Evolutionary conservation across 23 red algal genomes (phyloP).

Genomic region (Gracilaria domingensis): DNA sequence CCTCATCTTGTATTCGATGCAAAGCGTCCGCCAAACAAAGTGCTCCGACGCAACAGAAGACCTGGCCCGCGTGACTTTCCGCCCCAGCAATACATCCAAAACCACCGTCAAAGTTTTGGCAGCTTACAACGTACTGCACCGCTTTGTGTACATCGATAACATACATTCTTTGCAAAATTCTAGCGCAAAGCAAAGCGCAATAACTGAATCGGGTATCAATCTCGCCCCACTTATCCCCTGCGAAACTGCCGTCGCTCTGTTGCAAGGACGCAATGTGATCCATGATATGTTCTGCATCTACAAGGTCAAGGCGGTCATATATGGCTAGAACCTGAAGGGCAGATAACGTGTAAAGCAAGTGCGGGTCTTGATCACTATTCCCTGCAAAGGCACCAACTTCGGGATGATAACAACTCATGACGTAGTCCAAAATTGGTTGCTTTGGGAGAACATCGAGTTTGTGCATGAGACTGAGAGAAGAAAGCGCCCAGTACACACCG

Average conservation of each 20-base stretch:
- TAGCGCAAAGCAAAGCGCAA: slow-evolving; percentile 69
- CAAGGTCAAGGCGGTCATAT: slow-evolving; percentile 54
- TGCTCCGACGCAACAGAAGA: slow-evolving; percentile 95
- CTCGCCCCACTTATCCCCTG: slow-evolving; percentile 91
- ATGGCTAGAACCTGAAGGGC: slow-evolving; percentile 89
- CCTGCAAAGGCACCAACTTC: slow-evolving; percentile 82
- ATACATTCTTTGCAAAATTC: slow-evolving; percentile 59
- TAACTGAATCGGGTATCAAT: slow-evolving; percentile 97
- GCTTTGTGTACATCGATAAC: slow-evolving; percentile 58
- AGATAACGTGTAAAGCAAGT: slow-evolving; percentile 92
- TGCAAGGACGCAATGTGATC: slow-evolving; percentile 76
- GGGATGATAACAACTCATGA: slow-evolving; percentile 65
- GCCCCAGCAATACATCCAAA: slow-evolving; percentile 95
- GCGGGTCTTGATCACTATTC: slow-evolving; percentile 87
- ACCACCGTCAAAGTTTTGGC: slow-evolving; percentile 96
- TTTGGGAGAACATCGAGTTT: slow-evolving; percentile 60
- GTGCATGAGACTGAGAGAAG: slow-evolving; percentile 73
- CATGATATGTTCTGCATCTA: slow-evolving; percentile 61
- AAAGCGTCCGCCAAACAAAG: slow-evolving; percentile 74
- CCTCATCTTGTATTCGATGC: slow-evolving; percentile 39
- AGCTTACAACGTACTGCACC: slow-evolving; percentile 76
- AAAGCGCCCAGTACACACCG: slow-evolving; percentile 95
- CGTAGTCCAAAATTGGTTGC: slow-evolving; percentile 68
- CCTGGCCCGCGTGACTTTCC: slow-evolving; percentile 96
- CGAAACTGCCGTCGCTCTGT: slow-evolving; percentile 87